These are phyloP conservation scores for Paracoccidioides lutzii DNA, from an alignment of 2,329 filamentous ascomycete species.

Conservation along the genomic window DNA sequence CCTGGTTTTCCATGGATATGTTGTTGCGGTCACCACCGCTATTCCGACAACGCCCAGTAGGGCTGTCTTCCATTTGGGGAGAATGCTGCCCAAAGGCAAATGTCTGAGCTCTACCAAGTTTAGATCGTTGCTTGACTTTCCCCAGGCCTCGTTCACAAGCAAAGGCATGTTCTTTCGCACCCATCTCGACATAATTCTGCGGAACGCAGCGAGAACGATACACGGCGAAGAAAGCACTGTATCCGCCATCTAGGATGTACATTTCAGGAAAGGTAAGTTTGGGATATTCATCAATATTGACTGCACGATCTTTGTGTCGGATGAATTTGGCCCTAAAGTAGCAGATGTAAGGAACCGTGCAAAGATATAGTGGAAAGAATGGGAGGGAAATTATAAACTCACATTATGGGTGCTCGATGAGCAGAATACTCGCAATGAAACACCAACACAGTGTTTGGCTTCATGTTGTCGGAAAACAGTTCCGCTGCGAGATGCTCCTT, in stretches of 20 bases:
- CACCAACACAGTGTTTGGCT: slow-evolving; percentile 65
- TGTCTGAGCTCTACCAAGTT: slow-evolving; percentile 76
- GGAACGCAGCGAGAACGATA: slow-evolving; percentile 75
- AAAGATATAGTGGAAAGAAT: not conserved
- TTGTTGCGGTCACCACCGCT: slow-evolving; percentile 18
- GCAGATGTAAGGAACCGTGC: slow-evolving; percentile 7
- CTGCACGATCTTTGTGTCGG: slow-evolving; percentile 71
- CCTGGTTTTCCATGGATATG: slow-evolving; percentile 23
- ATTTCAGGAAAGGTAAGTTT: slow-evolving; percentile 88
- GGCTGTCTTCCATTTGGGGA: slow-evolving; percentile 49
- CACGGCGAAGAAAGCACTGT: slow-evolving; percentile 79
- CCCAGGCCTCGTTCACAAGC: slow-evolving; percentile 93
- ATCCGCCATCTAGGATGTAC: slow-evolving; percentile 93
- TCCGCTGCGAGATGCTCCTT: slow-evolving; percentile 73
- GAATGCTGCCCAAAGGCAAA: slow-evolving; percentile 80
- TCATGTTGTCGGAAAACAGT: slow-evolving; percentile 56
- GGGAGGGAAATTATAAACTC: slow-evolving; percentile 16
- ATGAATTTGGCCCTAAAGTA: slow-evolving; percentile 61
- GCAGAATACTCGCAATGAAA: slow-evolving; percentile 99
- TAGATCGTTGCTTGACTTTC: slow-evolving; percentile 77
- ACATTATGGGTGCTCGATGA: slow-evolving; percentile 88
- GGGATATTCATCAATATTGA: slow-evolving; percentile 78
- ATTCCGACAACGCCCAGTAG: slow-evolving; percentile 38
- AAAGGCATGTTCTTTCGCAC: slow-evolving; percentile 74
- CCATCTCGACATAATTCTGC: slow-evolving; percentile 95